These are phyloP conservation scores for Nicotiana obtusifolia DNA, from an alignment of 257 asterid genomes.

Conservation along the genomic window DNA sequence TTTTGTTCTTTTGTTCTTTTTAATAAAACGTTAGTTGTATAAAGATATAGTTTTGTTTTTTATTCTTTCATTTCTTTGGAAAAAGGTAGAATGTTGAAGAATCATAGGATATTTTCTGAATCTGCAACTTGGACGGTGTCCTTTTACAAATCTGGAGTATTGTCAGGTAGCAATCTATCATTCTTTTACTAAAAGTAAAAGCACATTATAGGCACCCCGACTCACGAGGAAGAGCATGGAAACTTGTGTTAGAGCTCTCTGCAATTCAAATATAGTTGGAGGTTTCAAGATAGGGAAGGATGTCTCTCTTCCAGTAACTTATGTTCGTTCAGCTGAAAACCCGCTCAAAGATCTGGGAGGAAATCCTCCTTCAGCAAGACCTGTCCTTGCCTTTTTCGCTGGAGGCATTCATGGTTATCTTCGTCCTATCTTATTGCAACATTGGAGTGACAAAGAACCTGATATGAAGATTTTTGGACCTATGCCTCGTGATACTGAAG, in stretches of 20 bases:
- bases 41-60: neutral
- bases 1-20: neutral
- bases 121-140: neutral
- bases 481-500: conserved; percentile 43
- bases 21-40: neutral
- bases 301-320: conserved; percentile 56
- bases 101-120: neutral
- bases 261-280: conserved; percentile 45
- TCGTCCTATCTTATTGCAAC: conserved; percentile 44
- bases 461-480: conserved; percentile 58
- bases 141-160: neutral
- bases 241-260: conserved; percentile 40
- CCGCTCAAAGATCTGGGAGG: conserved; percentile 48
- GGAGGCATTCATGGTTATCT: conserved; percentile 65
- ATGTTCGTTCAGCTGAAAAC: conserved; percentile 36
- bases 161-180: neutral
- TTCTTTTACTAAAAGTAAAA: neutral
- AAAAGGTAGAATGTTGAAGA: neutral
- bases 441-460: conserved; percentile 41
- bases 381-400: conserved; percentile 53
- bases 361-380: conserved; percentile 34
- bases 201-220: conserved; percentile 43
- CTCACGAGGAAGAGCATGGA: conserved; percentile 31
- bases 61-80: neutral
- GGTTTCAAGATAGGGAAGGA: conserved; percentile 55